A percentile compares a stretch with the other conserved stretches of the same genome.
Evolutionary conservation across 2,329 filamentous ascomycete species (phyloP).

Genomic region (Didymella keratinophila): DNA sequence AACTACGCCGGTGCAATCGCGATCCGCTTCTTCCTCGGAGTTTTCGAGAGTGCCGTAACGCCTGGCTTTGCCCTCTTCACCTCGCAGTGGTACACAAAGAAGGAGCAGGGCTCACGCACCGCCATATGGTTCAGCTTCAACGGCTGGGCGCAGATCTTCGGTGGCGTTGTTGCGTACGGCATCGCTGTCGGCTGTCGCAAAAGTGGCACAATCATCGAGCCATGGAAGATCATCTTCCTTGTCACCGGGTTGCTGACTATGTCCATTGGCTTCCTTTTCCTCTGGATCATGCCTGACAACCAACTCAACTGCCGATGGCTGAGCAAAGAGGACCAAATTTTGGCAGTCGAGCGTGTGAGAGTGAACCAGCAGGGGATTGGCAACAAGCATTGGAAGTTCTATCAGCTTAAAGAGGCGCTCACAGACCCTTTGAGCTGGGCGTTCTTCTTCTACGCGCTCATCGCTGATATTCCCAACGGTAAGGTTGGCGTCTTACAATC

Average conservation of each 20-base stretch:
- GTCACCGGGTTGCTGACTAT: constrained; percentile 55
- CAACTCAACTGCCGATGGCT: constrained; percentile 69
- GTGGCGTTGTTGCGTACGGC: constrained; percentile 69
- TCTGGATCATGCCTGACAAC: constrained; percentile 63
- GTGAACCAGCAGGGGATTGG: constrained; percentile 79
- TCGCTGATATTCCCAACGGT: constrained; percentile 66
- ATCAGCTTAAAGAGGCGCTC: constrained; percentile 69
- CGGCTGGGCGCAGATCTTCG: constrained; percentile 68
- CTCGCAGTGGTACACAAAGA: constrained; percentile 75
- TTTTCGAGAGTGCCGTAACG: constrained; percentile 73
- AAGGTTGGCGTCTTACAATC: not conserved
- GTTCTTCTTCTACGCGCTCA: constrained; percentile 65
- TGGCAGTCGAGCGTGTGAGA: constrained; percentile 75
- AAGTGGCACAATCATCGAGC: constrained; percentile 65
- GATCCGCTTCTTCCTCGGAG: constrained; percentile 72
- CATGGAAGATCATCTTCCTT: constrained; percentile 69
- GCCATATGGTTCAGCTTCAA: constrained; percentile 76
- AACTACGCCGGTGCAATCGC: constrained; percentile 69
- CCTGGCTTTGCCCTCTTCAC: constrained; percentile 74
- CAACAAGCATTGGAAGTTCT: constrained; percentile 72
- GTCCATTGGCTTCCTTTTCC: constrained; percentile 53
- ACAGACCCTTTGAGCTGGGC: constrained; percentile 67
- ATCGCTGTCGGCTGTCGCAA: constrained; percentile 64
- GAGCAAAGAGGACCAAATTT: constrained; percentile 69
- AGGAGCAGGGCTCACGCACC: constrained; percentile 69